These are phyloP conservation scores for Venturia aucupariae DNA, from an alignment of 2,329 filamentous ascomycete species.

Conservation along the genomic window DNA sequence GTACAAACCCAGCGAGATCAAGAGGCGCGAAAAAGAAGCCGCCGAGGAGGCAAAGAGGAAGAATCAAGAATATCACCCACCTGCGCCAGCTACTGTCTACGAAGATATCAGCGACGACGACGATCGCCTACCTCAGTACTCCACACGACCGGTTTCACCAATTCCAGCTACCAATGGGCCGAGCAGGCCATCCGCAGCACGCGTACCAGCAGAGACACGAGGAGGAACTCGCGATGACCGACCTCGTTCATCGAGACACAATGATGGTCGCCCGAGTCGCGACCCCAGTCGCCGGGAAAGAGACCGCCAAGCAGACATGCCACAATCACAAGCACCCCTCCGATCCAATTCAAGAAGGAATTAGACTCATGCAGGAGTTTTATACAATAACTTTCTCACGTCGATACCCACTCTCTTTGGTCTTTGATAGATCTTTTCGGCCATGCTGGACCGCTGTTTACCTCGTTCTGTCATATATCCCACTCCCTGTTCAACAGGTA, in stretches of 20 bases:
- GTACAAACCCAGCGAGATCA: conserved; percentile 40
- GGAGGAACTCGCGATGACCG: not conserved
- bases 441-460: not conserved
- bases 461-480: not conserved
- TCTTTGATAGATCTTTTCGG: not conserved
- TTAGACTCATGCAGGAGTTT: not conserved
- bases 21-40: conserved; percentile 8
- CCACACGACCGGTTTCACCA: not conserved
- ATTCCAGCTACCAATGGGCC: not conserved
- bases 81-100: conserved; percentile 37
- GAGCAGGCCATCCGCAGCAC: not conserved
- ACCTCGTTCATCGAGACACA: not conserved
- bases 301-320: not conserved
- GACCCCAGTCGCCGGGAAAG: not conserved
- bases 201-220: not conserved
- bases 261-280: not conserved
- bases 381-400: not conserved
- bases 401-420: not conserved
- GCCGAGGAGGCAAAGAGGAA: conserved; percentile 13
- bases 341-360: not conserved
- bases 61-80: conserved; percentile 19
- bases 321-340: conserved; percentile 5
- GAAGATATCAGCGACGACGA: conserved; percentile 33
- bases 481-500: not conserved
- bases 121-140: conserved; percentile 1